Conservation (phyloP, 768 basidiomycete species). For the Roridomyces roridus region DNA sequence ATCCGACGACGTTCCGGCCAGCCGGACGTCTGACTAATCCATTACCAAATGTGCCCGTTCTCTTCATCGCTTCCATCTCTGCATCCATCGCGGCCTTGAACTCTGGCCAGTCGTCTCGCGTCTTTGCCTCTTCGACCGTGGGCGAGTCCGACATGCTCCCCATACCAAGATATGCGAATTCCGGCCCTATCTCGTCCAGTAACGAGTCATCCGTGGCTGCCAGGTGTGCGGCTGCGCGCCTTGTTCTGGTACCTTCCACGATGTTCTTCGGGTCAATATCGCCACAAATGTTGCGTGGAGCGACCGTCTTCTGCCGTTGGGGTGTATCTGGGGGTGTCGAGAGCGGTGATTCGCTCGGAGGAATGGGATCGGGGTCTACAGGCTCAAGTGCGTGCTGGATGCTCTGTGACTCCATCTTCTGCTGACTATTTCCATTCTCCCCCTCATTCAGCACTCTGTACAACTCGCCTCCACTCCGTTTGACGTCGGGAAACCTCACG, state of each 20-base stretch:
- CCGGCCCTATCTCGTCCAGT: background rate
- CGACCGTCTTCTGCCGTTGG: background rate
- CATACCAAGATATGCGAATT: conserved; percentile 10
- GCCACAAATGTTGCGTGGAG: conserved; percentile 9
- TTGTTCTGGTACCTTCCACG: conserved; percentile 7
- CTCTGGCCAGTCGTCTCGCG: too few species aligned
- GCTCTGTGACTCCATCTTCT: conserved; percentile 5
- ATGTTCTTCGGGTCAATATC: conserved; percentile 13
- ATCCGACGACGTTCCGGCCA: conserved; percentile 28
- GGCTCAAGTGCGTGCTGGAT: conserved; percentile 19
- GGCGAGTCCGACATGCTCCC: conserved; percentile 4
- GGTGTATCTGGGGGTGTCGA: conserved; percentile 13
- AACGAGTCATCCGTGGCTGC: background rate
- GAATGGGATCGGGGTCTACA: background rate
- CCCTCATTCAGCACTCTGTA: conserved; percentile 26
- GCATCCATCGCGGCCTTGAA: background rate
- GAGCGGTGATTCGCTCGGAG: background rate
- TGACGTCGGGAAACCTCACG: conserved; percentile 24
- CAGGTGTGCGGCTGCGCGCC: background rate
- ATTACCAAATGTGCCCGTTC: too few species aligned
- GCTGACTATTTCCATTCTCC: conserved; percentile 10
- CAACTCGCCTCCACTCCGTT: conserved; percentile 1
- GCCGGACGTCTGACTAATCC: conserved; percentile 26
- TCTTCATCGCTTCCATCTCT: too few species aligned
- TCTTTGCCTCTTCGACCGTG: conserved; percentile 15